Base-by-base conservation (phyloP, 306 rosid genomes). In the Quercus gilva region DNA sequence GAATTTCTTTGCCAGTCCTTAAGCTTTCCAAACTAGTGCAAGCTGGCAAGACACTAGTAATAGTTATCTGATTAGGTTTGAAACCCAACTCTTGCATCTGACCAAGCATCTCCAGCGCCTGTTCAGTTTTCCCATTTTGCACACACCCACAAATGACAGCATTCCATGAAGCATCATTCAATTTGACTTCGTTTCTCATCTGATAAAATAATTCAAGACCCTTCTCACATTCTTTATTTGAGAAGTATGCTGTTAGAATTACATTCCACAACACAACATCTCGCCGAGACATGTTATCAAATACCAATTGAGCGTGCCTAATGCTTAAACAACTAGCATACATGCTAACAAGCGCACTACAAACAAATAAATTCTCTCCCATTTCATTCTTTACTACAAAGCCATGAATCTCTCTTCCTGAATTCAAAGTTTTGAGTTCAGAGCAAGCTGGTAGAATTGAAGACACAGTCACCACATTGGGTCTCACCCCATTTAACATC, bases 241-340 rank as follows among this genome's bases (percentile, higher is more conserved):
- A 76, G 67, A 89, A 87, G 76, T 83, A 85, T 5, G 85, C 90
- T 2, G 90, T 74, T 13, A 89, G 75, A 85, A 89, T 81, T 13
- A 57, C 89, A 85, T 83, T 89, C 90, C 92, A 89, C 57, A 87
- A 85, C 60, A 85, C 90, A 49, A 73, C 83, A 79, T 89, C 88
- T 76, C 84, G 83, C 55, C 56, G 59, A 59, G 87, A 57, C 90
- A 87, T 83, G 59, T 67, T 64, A 85, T 85, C 90, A 74, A 89
- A 87, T 33, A 87, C 86, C 17, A 51, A 15, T 25, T 41, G 81
- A 10, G 92, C 92, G 35, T 83, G 79, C 51, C 61, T 80, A 60
- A 83, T 69, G 69, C 85, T 80, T 29, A 86, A 19, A 65, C 89
- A 86, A 59, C 76, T 86, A 18, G 89, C 89, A 86, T 86, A 86